A percentile compares a stretch with the other conserved stretches of the same genome.
These are phyloP conservation scores for Mucor ambiguus DNA, from an alignment of 371 early-diverging fungal species.

Conservation along the genomic window DNA sequence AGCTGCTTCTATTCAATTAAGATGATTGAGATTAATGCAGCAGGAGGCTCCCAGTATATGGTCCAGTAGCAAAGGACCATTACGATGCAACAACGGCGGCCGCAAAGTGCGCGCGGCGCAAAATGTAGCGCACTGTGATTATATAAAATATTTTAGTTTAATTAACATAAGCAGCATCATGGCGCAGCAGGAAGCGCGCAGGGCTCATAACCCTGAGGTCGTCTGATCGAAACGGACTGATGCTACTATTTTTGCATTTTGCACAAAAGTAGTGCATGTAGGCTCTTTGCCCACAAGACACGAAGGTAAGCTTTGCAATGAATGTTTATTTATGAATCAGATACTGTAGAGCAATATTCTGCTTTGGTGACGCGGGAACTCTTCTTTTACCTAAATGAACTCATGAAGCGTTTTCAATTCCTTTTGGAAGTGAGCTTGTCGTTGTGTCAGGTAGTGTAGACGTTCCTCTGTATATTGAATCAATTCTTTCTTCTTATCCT, in stretches of 20 bases:
- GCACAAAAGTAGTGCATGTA: background rate
- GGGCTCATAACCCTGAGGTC: constrained; percentile 11
- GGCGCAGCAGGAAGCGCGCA: constrained; percentile 8
- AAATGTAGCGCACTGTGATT: too few species aligned
- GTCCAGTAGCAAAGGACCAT: too few species aligned
- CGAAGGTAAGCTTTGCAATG: too few species aligned
- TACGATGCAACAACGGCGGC: too few species aligned
- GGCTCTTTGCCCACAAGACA: background rate
- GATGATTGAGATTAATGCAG: too few species aligned
- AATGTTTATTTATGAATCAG: too few species aligned
- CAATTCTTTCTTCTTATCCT: constrained; percentile 11
- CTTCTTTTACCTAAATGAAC: background rate
- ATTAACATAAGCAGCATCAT: background rate
- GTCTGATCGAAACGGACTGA: constrained; percentile 9
- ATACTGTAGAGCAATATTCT: background rate
- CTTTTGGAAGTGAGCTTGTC: constrained; percentile 8
- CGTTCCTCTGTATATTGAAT: constrained; percentile 5
- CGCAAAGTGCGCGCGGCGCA: too few species aligned
- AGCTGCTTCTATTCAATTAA: too few species aligned
- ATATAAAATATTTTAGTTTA: background rate
- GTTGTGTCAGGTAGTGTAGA: constrained; percentile 5
- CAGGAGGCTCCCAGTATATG: too few species aligned
- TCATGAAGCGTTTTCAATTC: constrained; percentile 3
- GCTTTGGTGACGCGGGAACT: background rate
- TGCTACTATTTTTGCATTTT: background rate